These are phyloP conservation scores for Colletotrichum melonis DNA, from an alignment of 2,329 filamentous ascomycete species.

Conservation along the genomic window DNA sequence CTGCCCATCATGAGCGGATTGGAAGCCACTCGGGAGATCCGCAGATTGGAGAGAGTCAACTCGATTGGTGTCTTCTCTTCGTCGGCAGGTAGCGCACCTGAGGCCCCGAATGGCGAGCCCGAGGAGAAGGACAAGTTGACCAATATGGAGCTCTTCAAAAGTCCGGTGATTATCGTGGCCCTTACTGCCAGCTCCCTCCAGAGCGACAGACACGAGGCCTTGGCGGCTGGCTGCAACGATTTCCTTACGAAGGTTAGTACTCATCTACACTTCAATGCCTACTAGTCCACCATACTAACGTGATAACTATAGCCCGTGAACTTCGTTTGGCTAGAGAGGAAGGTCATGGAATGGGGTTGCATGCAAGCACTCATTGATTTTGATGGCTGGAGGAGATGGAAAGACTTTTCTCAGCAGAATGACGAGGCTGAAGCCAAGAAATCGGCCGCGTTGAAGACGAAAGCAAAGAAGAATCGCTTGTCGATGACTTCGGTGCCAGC, in stretches of 20 bases:
- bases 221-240: conserved; percentile 97
- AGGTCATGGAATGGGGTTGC: conserved; percentile 99
- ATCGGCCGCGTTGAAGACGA: conserved; percentile 49
- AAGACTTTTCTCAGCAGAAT: conserved; percentile 74
- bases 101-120: conserved; percentile 57
- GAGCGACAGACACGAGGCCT: conserved; percentile 92
- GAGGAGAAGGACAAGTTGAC: conserved; percentile 76
- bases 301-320: conserved; percentile 80
- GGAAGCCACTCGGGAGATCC: conserved; percentile 94
- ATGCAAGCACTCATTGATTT: conserved; percentile 99
- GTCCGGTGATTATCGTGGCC: conserved; percentile 96
- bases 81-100: conserved; percentile 59
- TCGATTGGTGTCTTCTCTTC: conserved; percentile 90
- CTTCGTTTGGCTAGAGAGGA: conserved; percentile 96
- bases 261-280: neutral
- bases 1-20: conserved; percentile 96
- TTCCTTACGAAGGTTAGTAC: conserved; percentile 90
- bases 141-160: conserved; percentile 84
- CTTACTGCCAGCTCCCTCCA: conserved; percentile 94
- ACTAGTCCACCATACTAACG: neutral
- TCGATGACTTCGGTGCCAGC: conserved; percentile 44
- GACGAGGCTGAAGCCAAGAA: conserved; percentile 58
- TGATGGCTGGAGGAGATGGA: conserved; percentile 98
- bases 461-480: conserved; percentile 58
- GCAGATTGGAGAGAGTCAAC: conserved; percentile 88